Percentiles rank a stretch among this genome's conserved stretches.
These are phyloP conservation scores for Cucurbita maxima DNA, from an alignment of 306 rosid genomes.

Conservation along the genomic window DNA sequence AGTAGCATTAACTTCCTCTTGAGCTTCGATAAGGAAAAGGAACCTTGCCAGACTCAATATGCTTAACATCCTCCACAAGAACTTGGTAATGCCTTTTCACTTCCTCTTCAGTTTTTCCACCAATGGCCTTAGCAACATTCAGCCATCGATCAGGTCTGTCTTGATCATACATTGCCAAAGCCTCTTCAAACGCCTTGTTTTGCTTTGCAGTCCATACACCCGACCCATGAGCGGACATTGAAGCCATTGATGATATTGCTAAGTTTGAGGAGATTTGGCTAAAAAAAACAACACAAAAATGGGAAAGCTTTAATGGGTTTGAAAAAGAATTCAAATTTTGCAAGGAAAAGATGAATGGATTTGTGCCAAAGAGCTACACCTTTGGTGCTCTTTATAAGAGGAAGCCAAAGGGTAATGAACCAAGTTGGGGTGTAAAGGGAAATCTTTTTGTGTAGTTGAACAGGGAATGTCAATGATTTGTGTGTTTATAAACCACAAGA, in stretches of 20 bases:
- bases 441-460: neutral
- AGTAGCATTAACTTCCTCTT: neutral
- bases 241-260: neutral
- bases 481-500: slow-evolving; percentile 9
- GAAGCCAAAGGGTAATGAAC: neutral
- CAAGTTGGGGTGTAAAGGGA: neutral
- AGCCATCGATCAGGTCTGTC: slow-evolving; percentile 33
- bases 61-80: slow-evolving; percentile 22
- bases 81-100: slow-evolving; percentile 20
- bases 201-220: slow-evolving; percentile 21
- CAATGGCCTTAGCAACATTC: slow-evolving; percentile 27
- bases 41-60: slow-evolving; percentile 28
- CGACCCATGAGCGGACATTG: slow-evolving; percentile 2
- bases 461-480: slow-evolving; percentile 4
- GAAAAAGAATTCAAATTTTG: neutral
- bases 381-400: neutral
- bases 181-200: slow-evolving; percentile 25
- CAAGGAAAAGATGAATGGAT: neutral
- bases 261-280: too few relatives aligned
- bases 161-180: slow-evolving; percentile 25
- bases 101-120: slow-evolving; percentile 24
- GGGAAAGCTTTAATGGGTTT: neutral
- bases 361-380: neutral
- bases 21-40: slow-evolving; percentile 18
- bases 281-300: too few relatives aligned